phyloP scores from a whole-genome alignment of 2,329 filamentous ascomycete species.

The Plenodomus tracheiphilus region DNA sequence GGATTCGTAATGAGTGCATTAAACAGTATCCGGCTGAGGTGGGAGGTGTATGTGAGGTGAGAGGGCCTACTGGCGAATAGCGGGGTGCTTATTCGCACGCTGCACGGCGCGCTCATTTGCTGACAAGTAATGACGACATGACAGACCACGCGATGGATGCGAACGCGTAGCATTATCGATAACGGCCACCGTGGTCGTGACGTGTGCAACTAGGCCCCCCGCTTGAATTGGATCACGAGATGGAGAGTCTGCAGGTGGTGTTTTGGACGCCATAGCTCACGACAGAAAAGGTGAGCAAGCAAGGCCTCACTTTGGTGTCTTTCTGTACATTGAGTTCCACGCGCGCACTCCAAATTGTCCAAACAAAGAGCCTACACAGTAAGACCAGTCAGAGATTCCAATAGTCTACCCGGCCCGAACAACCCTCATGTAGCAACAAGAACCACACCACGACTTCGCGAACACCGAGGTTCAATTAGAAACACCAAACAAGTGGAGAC shows the following conservation, averaged over 20 bases:
- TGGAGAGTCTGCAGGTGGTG: no score
- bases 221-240: no score
- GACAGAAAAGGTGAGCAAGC: no score
- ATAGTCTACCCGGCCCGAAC: not conserved
- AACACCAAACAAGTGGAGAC: not conserved
- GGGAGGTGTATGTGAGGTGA: conserved; percentile 8
- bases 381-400: no score
- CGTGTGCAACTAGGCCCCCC: no score
- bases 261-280: no score
- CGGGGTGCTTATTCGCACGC: conserved; percentile 2
- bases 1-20: conserved; percentile 32
- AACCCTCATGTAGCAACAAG: not conserved
- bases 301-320: no score
- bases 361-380: no score
- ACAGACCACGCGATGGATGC: not conserved
- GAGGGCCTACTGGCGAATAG: conserved; percentile 9
- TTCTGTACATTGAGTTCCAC: no score
- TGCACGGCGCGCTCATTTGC: not conserved
- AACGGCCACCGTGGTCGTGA: no score
- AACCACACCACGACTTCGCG: not conserved
- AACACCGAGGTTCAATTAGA: not conserved
- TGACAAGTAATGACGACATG: not conserved
- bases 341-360: no score
- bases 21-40: conserved; percentile 9
- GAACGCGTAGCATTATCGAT: not conserved